Conservation (phyloP, 2,329 filamentous ascomycete species). For the Aspergillus fumigatiaffinis region DNA sequence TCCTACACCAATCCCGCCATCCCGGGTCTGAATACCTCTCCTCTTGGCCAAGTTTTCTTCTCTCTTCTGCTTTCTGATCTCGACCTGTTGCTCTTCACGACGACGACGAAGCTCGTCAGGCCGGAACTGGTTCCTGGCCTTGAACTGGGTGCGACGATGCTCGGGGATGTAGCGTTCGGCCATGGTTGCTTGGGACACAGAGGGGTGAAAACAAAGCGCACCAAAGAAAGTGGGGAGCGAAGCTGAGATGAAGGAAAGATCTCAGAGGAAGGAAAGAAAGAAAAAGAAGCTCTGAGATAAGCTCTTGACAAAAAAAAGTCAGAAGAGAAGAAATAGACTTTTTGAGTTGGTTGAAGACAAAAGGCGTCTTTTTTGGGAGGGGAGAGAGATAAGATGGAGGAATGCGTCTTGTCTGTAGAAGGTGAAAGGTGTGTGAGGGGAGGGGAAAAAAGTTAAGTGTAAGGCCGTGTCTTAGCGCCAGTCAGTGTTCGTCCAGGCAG, state of each 20-base stretch:
- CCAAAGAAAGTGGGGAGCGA: conserved; percentile 11
- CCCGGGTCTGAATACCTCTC: conserved; percentile 82
- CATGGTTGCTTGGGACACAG: conserved; percentile 58
- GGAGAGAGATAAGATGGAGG: conserved; percentile 11
- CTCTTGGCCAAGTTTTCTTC: conserved; percentile 99
- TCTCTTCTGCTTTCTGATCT: conserved; percentile 97
- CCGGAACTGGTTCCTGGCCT: conserved; percentile 99
- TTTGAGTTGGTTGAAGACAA: neutral
- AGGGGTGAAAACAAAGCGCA: conserved; percentile 29
- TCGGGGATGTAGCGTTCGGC: conserved; percentile 99
- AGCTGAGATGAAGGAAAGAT: conserved; percentile 3
- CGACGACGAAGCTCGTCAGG: conserved; percentile 97
- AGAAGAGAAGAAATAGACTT: conserved; percentile 12
- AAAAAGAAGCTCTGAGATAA: conserved; percentile 16
- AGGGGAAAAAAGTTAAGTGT: conserved; percentile 20
- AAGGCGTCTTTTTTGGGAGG: conserved; percentile 4
- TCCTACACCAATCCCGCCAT: conserved; percentile 54
- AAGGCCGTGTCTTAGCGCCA: neutral
- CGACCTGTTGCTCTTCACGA: conserved; percentile 97
- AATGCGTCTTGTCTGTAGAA: neutral
- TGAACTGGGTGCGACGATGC: conserved; percentile 98
- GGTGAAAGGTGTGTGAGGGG: conserved; percentile 11
- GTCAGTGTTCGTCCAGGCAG: neutral
- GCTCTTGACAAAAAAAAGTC: conserved; percentile 21
- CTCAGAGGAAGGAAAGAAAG: conserved; percentile 13